Conservation (phyloP, 768 basidiomycete genomes). For the Pholiota conissans region DNA sequence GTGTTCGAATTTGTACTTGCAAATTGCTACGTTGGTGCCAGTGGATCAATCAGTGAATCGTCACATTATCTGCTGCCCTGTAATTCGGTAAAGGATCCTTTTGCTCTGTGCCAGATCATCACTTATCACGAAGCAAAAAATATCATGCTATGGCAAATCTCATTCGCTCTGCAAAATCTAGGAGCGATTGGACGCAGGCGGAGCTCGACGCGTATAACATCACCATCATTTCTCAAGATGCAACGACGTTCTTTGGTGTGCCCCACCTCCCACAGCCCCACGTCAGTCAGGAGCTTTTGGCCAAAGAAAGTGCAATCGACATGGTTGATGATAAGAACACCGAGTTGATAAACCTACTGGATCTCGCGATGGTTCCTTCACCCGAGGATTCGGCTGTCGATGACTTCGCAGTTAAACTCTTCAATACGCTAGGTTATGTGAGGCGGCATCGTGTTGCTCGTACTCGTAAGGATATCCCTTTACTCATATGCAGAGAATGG, state of each 20-base stretch:
- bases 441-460: constrained; percentile 17
- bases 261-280: constrained; percentile 22
- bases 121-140: background rate
- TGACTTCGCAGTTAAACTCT: constrained; percentile 30
- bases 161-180: constrained; percentile 22
- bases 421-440: constrained; percentile 26
- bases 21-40: too few species aligned
- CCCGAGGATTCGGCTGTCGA: constrained; percentile 24
- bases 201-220: constrained; percentile 29
- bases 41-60: too few species aligned
- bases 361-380: constrained; percentile 22
- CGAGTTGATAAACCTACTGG: constrained; percentile 21
- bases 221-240: constrained; percentile 9
- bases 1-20: too few species aligned
- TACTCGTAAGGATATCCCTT: constrained; percentile 22
- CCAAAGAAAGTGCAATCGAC: constrained; percentile 16
- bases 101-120: too few species aligned
- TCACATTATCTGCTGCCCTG: too few species aligned
- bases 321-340: constrained; percentile 24
- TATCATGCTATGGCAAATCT: constrained; percentile 19
- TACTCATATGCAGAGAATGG: constrained; percentile 28
- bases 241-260: background rate
- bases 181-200: constrained; percentile 18
- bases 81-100: too few species aligned
- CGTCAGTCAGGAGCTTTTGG: constrained; percentile 25